A percentile compares a stretch with the other conserved stretches of the same genome.
phyloP scores from a whole-genome alignment of 2,329 filamentous ascomycete species.

The Torrubiella hemipterigena region DNA sequence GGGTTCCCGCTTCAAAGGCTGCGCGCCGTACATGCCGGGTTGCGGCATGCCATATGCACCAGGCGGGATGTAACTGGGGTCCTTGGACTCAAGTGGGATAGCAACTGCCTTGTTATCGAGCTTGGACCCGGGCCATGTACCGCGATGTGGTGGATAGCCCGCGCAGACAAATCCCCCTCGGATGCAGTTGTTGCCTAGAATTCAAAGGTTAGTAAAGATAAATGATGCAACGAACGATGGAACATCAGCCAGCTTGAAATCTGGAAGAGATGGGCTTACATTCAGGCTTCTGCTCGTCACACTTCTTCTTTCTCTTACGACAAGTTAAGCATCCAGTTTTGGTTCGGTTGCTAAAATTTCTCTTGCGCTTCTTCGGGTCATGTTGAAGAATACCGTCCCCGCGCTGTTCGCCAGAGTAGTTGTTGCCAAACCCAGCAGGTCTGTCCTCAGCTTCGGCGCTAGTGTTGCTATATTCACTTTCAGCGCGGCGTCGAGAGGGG shows the following conservation, averaged over 20 bases:
- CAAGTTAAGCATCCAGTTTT: conserved; percentile 95
- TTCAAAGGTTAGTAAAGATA: conserved; percentile 8
- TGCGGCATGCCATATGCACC: conserved; percentile 52
- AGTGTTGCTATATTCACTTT: conserved; percentile 37
- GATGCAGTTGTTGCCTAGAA: conserved; percentile 71
- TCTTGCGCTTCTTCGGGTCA: conserved; percentile 58
- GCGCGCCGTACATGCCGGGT: conserved; percentile 23
- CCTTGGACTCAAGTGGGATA: conserved; percentile 75
- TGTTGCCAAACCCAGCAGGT: conserved; percentile 19
- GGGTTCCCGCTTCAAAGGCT: conserved; percentile 40
- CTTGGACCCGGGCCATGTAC: conserved; percentile 63
- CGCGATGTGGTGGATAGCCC: conserved; percentile 75
- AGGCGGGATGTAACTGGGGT: conserved; percentile 49
- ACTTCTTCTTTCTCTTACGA: conserved; percentile 90
- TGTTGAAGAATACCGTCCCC: conserved; percentile 39
- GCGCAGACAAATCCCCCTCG: conserved; percentile 84
- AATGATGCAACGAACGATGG: no score
- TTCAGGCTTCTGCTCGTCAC: conserved; percentile 84
- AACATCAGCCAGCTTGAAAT: background rate
- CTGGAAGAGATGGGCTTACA: conserved; percentile 47
- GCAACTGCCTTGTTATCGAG: conserved; percentile 56
- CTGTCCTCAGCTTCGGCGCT: conserved; percentile 43
- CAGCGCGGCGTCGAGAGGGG: conserved; percentile 28
- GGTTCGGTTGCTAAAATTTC: conserved; percentile 86
- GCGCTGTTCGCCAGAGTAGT: conserved; percentile 35